These are phyloP conservation scores for Tetrahymena thermophila DNA, from an alignment of 73 alveolate species.

Conservation along the genomic window DNA sequence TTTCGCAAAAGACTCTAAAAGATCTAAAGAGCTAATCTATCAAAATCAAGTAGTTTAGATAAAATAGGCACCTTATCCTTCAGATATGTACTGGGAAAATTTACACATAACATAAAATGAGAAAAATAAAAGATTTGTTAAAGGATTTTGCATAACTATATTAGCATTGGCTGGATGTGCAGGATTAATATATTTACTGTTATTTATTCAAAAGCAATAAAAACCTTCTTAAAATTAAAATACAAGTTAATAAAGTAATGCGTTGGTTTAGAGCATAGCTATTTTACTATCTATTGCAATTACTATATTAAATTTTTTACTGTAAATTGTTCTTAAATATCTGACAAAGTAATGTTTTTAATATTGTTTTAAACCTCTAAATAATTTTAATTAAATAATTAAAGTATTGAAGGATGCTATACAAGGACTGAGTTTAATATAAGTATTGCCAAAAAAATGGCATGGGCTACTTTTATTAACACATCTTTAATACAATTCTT, in stretches of 20 bases:
- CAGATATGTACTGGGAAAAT: constrained; percentile 76
- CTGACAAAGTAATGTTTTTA: constrained; percentile 9
- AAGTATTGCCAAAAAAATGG: constrained; percentile 57
- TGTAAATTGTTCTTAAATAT: constrained; percentile 30
- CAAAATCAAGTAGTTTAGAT: constrained; percentile 17
- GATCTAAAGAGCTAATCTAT: background rate
- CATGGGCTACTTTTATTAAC: constrained; percentile 53
- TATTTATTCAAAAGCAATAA: constrained; percentile 29
- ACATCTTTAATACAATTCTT: constrained; percentile 63
- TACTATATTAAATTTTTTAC: constrained; percentile 36
- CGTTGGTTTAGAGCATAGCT: constrained; percentile 26
- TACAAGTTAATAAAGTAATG: background rate
- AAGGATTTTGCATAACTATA: constrained; percentile 29
- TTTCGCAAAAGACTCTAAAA: background rate
- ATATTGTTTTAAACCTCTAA: background rate
- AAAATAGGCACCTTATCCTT: constrained; percentile 75
- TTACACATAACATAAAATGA: constrained; percentile 22
- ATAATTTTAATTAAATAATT: background rate
- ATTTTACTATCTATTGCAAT: constrained; percentile 38
- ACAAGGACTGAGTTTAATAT: constrained; percentile 59
- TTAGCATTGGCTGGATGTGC: constrained; percentile 44
- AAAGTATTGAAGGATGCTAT: constrained; percentile 44
- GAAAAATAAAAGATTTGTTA: constrained; percentile 20
- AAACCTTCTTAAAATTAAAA: constrained; percentile 13
- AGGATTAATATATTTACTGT: constrained; percentile 43